phyloP scores from a whole-genome alignment of 257 asterid species.

The Sherardia arvensis region DNA sequence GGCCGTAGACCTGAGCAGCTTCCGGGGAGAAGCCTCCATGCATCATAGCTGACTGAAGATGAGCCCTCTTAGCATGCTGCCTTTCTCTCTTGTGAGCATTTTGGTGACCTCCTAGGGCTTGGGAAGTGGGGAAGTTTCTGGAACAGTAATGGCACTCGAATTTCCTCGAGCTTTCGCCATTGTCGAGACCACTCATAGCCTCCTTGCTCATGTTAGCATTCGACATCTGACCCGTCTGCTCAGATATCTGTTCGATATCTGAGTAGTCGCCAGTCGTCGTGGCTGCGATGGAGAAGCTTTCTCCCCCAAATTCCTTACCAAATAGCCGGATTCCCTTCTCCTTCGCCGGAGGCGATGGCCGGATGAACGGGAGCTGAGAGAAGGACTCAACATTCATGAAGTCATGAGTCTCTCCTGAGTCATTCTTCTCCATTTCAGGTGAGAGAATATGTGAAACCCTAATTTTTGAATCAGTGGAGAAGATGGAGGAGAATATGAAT shows the following conservation, averaged over 20 bases:
- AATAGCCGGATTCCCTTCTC: constrained; percentile 64
- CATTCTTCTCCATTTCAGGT: constrained; percentile 40
- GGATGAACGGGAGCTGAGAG: constrained; percentile 88
- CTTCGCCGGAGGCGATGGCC: constrained; percentile 37
- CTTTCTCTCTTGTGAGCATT: constrained; percentile 92
- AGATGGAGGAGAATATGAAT: background rate
- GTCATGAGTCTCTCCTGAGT: constrained; percentile 68
- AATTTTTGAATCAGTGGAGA: background rate
- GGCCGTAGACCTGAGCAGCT: constrained; percentile 44
- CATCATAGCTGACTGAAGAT: constrained; percentile 57
- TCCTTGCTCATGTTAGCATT: constrained; percentile 18
- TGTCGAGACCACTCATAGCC: background rate
- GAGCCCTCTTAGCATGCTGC: constrained; percentile 74
- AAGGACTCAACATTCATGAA: constrained; percentile 84
- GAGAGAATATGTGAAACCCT: background rate
- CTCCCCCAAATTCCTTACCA: constrained; percentile 62
- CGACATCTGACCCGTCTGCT: too few species aligned
- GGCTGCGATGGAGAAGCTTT: background rate
- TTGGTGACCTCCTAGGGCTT: constrained; percentile 94
- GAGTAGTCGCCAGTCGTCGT: constrained; percentile 3
- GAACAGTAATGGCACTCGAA: constrained; percentile 90
- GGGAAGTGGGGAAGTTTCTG: constrained; percentile 86
- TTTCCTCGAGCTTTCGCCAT: constrained; percentile 29
- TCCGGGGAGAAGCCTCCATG: constrained; percentile 35
- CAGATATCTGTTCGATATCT: too few species aligned